These are phyloP conservation scores for Malus hybrid DNA, from an alignment of 331 rosid species.

Conservation along the genomic window DNA sequence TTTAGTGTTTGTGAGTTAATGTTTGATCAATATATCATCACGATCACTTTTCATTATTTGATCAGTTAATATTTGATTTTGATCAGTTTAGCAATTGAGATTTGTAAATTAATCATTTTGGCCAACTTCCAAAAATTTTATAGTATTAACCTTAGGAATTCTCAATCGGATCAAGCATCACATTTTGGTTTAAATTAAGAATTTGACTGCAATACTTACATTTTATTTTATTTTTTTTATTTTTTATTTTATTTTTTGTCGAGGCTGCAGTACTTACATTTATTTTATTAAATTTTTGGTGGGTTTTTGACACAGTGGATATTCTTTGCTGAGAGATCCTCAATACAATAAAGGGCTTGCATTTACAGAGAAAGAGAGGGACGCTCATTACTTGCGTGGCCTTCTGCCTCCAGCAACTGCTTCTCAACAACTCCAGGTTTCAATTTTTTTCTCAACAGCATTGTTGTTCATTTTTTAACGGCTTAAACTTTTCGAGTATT, in stretches of 20 bases:
- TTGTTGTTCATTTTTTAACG: too few species aligned
- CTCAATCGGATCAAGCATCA: background rate
- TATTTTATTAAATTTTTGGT: background rate
- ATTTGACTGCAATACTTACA: too few species aligned
- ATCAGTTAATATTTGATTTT: background rate
- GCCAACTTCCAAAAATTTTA: background rate
- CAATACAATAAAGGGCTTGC: conserved; percentile 95
- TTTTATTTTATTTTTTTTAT: too few species aligned
- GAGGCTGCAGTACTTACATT: too few species aligned
- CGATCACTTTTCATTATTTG: background rate
- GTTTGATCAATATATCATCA: background rate
- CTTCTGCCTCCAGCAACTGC: conserved; percentile 78
- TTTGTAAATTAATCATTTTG: background rate
- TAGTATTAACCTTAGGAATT: too few species aligned
- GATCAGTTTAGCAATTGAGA: background rate
- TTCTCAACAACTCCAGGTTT: conserved; percentile 85
- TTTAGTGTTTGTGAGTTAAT: background rate
- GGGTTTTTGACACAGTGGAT: conserved; percentile 48
- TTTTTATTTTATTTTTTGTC: too few species aligned
- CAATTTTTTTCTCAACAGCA: too few species aligned
- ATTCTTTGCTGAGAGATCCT: conserved; percentile 84
- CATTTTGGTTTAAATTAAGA: too few species aligned
- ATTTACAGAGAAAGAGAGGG: conserved; percentile 82
- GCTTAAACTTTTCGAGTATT: too few species aligned
- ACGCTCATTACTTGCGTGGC: conserved; percentile 94